Conservation (phyloP, 345 rosid species). For the Turnera subulata region DNA sequence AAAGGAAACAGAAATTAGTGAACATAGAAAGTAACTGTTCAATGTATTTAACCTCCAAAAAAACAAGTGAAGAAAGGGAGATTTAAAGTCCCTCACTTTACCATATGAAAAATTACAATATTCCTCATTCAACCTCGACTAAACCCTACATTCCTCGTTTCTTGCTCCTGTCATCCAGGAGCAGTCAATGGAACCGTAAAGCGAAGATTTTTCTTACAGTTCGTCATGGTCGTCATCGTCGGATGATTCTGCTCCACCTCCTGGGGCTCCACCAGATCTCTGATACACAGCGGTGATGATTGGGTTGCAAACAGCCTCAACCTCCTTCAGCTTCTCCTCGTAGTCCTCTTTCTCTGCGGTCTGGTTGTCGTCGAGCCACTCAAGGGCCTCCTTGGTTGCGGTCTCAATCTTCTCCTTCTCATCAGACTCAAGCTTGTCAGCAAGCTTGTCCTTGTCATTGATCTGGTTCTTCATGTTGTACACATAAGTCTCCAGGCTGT, state of each 20-base stretch:
- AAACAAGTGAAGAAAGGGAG: too few relatives aligned
- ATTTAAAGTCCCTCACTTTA: too few relatives aligned
- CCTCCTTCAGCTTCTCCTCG: conserved; percentile 27
- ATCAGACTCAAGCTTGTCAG: conserved; percentile 16
- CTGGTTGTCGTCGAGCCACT: conserved; percentile 34
- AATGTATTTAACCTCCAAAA: too few relatives aligned
- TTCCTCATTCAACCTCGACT: too few relatives aligned
- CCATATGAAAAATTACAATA: too few relatives aligned
- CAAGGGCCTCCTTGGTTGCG: conserved; percentile 16
- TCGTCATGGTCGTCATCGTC: conserved; percentile 11
- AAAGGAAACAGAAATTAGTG: too few relatives aligned
- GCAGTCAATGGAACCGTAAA: too few relatives aligned
- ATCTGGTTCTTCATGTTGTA: conserved; percentile 27
- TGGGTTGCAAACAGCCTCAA: conserved; percentile 33
- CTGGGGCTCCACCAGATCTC: conserved; percentile 24
- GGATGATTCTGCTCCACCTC: not conserved
- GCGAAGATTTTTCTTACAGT: conserved; percentile 1
- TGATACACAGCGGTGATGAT: conserved; percentile 19
- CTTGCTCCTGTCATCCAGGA: too few relatives aligned
- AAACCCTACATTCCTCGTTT: too few relatives aligned
- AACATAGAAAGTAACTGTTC: not conserved
- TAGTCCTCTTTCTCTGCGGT: conserved; percentile 27
- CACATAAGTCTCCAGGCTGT: conserved; percentile 24
- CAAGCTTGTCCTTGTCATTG: conserved; percentile 21
- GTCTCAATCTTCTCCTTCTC: conserved; percentile 25